phyloP scores from a whole-genome alignment of 108 stramenopile genomes.

The Skeletonema costatum region DNA sequence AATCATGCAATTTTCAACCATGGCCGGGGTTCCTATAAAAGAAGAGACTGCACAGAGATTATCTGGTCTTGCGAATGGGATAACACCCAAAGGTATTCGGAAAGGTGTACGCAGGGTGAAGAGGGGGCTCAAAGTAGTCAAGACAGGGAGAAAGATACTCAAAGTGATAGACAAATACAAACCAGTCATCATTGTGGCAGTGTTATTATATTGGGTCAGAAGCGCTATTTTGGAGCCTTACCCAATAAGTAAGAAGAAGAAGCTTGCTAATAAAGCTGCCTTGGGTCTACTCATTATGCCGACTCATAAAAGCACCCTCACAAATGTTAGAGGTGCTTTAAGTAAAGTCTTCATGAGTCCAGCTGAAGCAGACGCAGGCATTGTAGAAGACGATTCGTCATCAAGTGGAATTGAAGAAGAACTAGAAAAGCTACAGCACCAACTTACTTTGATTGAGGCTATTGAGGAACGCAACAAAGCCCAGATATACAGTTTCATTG shows the following conservation, averaged over 20 bases:
- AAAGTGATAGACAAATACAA: conserved; percentile 71
- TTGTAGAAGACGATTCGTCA: not conserved
- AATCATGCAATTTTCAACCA: conserved; percentile 52
- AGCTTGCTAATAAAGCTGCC: conserved; percentile 21
- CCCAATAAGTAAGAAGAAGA: conserved; percentile 38
- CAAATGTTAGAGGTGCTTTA: conserved; percentile 32
- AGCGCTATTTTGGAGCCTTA: conserved; percentile 66
- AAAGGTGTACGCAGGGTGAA: conserved; percentile 54
- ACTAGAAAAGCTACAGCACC: conserved; percentile 34
- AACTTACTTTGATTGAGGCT: conserved; percentile 37
- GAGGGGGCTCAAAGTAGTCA: conserved; percentile 46
- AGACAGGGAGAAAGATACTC: conserved; percentile 54
- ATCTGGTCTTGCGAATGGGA: conserved; percentile 52
- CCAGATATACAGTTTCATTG: conserved; percentile 55
- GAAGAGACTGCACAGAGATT: conserved; percentile 50
- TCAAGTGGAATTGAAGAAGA: conserved; percentile 25
- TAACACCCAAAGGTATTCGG: conserved; percentile 63
- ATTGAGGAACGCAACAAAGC: conserved; percentile 48
- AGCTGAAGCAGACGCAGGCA: conserved; percentile 33
- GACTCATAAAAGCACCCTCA: conserved; percentile 44
- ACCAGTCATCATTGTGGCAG: conserved; percentile 50
- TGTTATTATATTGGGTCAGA: conserved; percentile 64
- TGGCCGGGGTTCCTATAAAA: conserved; percentile 73
- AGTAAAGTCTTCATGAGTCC: conserved; percentile 56
- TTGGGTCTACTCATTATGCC: conserved; percentile 37